These are phyloP conservation scores for Nelumbo lutea DNA, from an alignment of 164 flowering plant genomes.

Conservation along the genomic window DNA sequence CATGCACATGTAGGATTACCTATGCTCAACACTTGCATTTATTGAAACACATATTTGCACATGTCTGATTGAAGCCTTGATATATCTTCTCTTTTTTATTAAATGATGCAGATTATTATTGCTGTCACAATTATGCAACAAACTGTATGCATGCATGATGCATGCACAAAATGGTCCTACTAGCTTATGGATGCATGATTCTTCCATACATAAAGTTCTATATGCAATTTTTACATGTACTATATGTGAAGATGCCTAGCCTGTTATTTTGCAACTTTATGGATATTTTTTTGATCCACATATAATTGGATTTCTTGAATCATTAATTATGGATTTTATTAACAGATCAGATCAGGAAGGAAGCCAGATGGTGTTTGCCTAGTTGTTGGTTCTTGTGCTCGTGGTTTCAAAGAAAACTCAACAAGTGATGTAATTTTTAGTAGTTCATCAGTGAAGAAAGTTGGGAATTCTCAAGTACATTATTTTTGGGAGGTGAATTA, in stretches of 20 bases:
- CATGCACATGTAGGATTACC: not conserved
- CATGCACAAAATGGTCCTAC: too few relatives aligned
- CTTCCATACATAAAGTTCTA: too few relatives aligned
- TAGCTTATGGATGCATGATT: too few relatives aligned
- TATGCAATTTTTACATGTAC: too few relatives aligned
- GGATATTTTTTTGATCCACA: not conserved
- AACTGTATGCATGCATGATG: too few relatives aligned
- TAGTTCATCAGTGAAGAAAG: constrained; percentile 52
- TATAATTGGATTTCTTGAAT: not conserved
- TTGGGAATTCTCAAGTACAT: constrained; percentile 65
- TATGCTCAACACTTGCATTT: too few relatives aligned
- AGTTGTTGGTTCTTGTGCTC: constrained; percentile 89
- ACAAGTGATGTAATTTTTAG: constrained; percentile 86
- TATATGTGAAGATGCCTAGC: not conserved
- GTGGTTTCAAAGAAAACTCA: constrained; percentile 68
- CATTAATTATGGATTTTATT: constrained; percentile 7
- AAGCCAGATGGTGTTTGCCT: constrained; percentile 96
- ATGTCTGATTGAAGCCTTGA: too few relatives aligned
- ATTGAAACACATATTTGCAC: too few relatives aligned
- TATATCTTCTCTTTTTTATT: too few relatives aligned
- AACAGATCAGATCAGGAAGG: constrained; percentile 73
- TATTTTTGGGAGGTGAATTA: constrained; percentile 87
- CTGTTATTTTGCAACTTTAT: not conserved
- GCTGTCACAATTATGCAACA: too few relatives aligned
- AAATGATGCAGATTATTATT: too few relatives aligned